Base-by-base conservation (phyloP, 179 eudicot genomes). In the Camellia oleifera region DNA sequence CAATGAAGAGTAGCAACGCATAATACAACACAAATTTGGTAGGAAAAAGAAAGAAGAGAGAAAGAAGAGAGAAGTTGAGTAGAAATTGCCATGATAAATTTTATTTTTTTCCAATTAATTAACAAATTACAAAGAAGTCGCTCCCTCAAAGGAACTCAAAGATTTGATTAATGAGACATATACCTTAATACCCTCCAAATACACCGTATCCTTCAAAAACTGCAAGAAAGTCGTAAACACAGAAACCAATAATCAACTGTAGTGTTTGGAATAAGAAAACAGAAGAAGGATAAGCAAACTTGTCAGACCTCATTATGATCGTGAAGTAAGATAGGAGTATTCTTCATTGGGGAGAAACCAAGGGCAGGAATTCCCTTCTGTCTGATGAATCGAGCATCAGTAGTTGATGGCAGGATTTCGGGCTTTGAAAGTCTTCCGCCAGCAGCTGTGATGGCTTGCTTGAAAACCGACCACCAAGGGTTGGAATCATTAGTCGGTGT, bases 291-390 rank as follows among this genome's bases (percentile, higher is more conserved):
- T 1, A 65, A 20, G 63, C n/a, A 44, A 77, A 50, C 32, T 42
- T 44, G 54, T 75, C 60, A 67, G 46, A 94, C 97, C 97, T 94
- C 94, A 78, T 94, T 89, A 86, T 90, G 98, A 65, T 90, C 97
- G 78, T 92, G 98, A 75, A 90, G 92, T 84, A 94, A 86, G 63
- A 92, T 87, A 10, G 95, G 96, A 69, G 99, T 91, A 78, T 92
- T 90, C 85, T 80, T 87, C 97, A 94, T 91, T 7, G 98, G 98
- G 64, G 97, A 94, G 79, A 94, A 94, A n/a, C 98, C 95, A 77
- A 94, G 82, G 54, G 91, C 82, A 71, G 98, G 94, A 76, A 94
- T 89, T 66, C 98, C 98, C 83, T 71, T 72, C 66, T 85, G 83
- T 63, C 98, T 91, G 82, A 91, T 80, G 82, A 50, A 94, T 17